Base-by-base conservation (phyloP, 345 rosid genomes). In the Salix koriyanagi region DNA sequence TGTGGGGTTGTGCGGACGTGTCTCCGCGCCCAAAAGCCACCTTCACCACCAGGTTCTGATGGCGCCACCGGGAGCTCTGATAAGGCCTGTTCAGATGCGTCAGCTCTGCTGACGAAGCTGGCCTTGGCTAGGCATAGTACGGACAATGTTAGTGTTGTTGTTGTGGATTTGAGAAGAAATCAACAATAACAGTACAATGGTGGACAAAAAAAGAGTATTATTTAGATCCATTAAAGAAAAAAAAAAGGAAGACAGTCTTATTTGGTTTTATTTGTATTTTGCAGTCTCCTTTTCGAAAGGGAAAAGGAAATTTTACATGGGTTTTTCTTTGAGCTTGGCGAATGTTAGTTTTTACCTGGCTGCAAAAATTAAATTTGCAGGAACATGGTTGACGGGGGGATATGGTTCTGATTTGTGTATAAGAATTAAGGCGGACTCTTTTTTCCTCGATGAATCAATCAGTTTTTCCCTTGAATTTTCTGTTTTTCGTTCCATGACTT, bases 91-190 rank as follows among this genome's bases (percentile, higher is more conserved):
- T 76, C 75, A 26, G 99, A 93, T 73, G 99, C 97, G 11, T 88
- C 97, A 0, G 75, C 88, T 4, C 76, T 95, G 84, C 77, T 95
- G 79, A 95, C 99, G 7, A 95, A 91, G 80, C 64, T 95, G 82
- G 97, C 99, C 18, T 81, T 95, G 77, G 96, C 94, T 0, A 86
- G 97, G 79, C 86, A 80, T 52, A 91, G 96, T 48, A 50, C 86
- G 48, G 99, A 95, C 79, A 95, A 95, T 77, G 90, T 95, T 13
- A 95, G 97, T 75, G 96, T 91, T 5, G 89, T 95, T 0, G 99
- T 95, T 4, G 86, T 92, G 34, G 97, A 93, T 87, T 82, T 95
- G 83, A 87, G 88, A 77, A 89, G 79, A 67, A 77, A 83, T 18
- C 77, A 65, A 34, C 36, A 15, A 2, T 37, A 16, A 9, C 48